Evolutionary conservation across 768 basidiomycete genomes (phyloP).

Genomic region (Tylopilus intermedius): DNA sequence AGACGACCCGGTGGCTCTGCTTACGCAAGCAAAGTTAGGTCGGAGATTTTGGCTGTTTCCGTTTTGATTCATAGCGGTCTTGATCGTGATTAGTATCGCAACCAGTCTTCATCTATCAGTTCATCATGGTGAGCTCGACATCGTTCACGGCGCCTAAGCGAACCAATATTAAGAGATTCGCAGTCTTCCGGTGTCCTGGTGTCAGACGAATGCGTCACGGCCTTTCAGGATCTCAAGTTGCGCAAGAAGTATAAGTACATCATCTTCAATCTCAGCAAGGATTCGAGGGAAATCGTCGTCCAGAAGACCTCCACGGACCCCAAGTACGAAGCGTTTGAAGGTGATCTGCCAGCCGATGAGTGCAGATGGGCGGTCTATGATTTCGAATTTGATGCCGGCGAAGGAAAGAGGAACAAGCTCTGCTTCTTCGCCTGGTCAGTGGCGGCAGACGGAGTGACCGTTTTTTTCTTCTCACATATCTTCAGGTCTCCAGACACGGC

Average conservation of each 20-base stretch:
- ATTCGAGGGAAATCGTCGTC: slow-evolving; percentile 68
- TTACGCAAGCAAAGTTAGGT: slow-evolving; percentile 26
- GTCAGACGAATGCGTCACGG: slow-evolving; percentile 43
- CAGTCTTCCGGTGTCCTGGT: slow-evolving; percentile 43
- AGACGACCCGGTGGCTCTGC: neutral
- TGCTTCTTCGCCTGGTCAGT: slow-evolving; percentile 83
- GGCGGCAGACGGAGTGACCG: neutral
- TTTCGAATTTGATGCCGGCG: slow-evolving; percentile 66
- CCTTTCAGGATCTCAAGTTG: slow-evolving; percentile 20
- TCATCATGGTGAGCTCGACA: slow-evolving; percentile 28
- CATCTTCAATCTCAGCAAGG: slow-evolving; percentile 63
- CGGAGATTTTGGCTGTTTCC: slow-evolving; percentile 19
- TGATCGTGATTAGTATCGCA: slow-evolving; percentile 27
- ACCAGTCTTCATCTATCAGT: slow-evolving; percentile 18
- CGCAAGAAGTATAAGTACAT: slow-evolving; percentile 75
- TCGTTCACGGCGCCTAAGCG: neutral
- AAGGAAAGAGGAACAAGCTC: slow-evolving; percentile 82
- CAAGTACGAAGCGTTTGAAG: slow-evolving; percentile 70
- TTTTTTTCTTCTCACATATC: neutral
- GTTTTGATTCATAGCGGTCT: neutral
- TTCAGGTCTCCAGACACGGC: slow-evolving; percentile 82
- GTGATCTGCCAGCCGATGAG: slow-evolving; percentile 62
- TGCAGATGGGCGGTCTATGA: slow-evolving; percentile 92
- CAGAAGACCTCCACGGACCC: slow-evolving; percentile 49
- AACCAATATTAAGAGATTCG: neutral